These are phyloP conservation scores for Phytopythium litorale DNA, from an alignment of 352 stramenopile genomes.

Conservation along the genomic window DNA sequence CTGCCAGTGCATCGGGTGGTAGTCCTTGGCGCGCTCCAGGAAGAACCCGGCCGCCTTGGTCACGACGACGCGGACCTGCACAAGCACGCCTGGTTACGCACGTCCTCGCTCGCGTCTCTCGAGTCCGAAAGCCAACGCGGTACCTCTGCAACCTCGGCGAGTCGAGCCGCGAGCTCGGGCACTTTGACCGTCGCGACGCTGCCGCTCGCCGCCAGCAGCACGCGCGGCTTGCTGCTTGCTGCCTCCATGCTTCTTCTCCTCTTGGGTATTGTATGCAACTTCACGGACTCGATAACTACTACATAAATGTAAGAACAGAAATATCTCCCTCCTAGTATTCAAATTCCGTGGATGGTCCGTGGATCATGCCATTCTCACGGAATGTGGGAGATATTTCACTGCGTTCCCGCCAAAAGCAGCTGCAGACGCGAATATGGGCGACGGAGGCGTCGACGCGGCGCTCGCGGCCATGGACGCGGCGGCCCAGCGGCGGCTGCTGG, in stretches of 20 bases:
- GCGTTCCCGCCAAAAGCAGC: too few relatives aligned
- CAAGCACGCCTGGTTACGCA: too few relatives aligned
- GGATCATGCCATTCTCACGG: too few relatives aligned
- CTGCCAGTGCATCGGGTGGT: constrained; percentile 48
- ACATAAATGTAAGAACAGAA: too few relatives aligned
- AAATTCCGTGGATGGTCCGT: too few relatives aligned
- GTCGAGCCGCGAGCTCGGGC: constrained; percentile 67
- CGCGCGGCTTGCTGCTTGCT: constrained; percentile 24
- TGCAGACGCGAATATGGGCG: neutral
- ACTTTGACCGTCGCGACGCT: constrained; percentile 88
- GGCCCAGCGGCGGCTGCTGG: constrained; percentile 20
- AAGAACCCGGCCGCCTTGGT: constrained; percentile 86
- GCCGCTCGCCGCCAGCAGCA: constrained; percentile 77
- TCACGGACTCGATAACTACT: too few relatives aligned
- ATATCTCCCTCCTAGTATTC: too few relatives aligned
- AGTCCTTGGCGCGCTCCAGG: constrained; percentile 64
- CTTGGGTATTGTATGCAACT: too few relatives aligned
- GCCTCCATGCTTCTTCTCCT: too few relatives aligned
- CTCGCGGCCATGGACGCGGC: neutral
- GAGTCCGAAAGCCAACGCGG: neutral
- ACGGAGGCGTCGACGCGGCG: neutral
- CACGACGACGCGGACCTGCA: constrained; percentile 73
- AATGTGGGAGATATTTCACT: too few relatives aligned
- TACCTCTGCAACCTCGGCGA: constrained; percentile 61
- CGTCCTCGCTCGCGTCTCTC: neutral